Base-by-base conservation (phyloP, 345 rosid genomes). In the Fremontodendron californicum region DNA sequence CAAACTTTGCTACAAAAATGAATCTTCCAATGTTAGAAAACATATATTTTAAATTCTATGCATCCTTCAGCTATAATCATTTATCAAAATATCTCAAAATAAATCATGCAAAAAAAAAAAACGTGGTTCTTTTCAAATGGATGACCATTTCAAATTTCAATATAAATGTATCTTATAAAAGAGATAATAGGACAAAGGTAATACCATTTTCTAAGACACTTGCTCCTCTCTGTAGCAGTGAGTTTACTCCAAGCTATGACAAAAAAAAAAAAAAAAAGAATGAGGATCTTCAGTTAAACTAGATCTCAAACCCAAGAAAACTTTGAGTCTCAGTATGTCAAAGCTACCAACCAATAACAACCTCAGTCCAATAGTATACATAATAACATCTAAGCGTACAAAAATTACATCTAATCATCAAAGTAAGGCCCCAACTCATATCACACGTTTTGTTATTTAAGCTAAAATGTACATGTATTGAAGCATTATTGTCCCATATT, bases 201-300 rank as follows among this genome's bases (percentile, higher is more conserved):
- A 74, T 89, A 96, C 99, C 99, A 96, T 82, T 84, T 91, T 74
- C 95, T 83, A 75, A 96, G 80, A 75, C 25, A 76, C 84, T 84
- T 89, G 88, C 97, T 93, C 89, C 99, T 91, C 76, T 92, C 95
- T 63, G 83, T 84, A 73, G 97, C 97, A 74, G 98, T 87, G 67
- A 85, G 79, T 78, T 84, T 93, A 86, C 99, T 93, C 99, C 99
- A 96, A 77, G 94, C 99, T 96, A 79, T 39, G 68, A 23, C 80
- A 51, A 75, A 51, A 35, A 51, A 80, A 16, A 35, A 10, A 65
- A 72, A 21, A 70, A 55, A 29, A 15, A 21, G 25, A n/a, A 16
- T 1, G 40, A 52, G 19, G 19, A 55, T 31, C 21, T 65, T 52
- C 74, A 48, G 21, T 35, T 70, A 27, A 33, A 75, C 71, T 63